These are phyloP conservation scores for Posidonia australis DNA, from an alignment of 106 monocot genomes.

Conservation along the genomic window DNA sequence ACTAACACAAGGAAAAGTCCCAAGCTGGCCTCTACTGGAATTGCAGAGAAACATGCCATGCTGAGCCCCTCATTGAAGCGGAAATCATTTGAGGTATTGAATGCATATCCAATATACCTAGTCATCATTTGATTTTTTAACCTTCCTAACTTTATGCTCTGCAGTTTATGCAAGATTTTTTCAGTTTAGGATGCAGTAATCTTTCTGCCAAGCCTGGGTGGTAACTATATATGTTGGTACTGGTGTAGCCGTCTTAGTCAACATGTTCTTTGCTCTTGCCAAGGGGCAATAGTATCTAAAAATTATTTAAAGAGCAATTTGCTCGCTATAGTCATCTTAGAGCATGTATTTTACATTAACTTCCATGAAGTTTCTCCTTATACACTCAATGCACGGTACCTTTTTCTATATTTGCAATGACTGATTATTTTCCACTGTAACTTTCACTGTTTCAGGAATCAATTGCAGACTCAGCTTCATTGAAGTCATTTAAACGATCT, in stretches of 20 bases:
- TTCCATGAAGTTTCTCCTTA: neutral
- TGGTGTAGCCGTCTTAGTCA: neutral
- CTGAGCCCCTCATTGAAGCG: slow-evolving; percentile 48
- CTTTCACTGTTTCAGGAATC: slow-evolving; percentile 23
- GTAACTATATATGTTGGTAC: neutral
- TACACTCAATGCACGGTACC: too few relatives aligned
- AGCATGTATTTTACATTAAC: too few relatives aligned
- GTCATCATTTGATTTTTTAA: neutral
- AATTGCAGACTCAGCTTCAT: slow-evolving; percentile 22
- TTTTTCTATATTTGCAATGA: neutral
- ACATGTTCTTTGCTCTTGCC: too few relatives aligned
- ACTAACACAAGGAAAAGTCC: neutral
- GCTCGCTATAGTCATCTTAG: too few relatives aligned
- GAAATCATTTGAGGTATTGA: slow-evolving; percentile 50
- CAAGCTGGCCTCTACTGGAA: slow-evolving; percentile 1
- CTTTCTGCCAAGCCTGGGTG: neutral
- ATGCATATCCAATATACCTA: neutral
- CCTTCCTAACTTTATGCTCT: neutral
- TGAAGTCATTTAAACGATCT: slow-evolving; percentile 31
- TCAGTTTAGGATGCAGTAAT: neutral
- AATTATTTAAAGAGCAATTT: too few relatives aligned
- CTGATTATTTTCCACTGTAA: neutral
- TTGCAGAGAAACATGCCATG: slow-evolving; percentile 21
- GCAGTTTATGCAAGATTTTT: neutral
- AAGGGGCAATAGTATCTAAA: too few relatives aligned